Evolutionary conservation across 1,284 basidiomycete genomes (phyloP).

Genomic region (Anthracocystis panici-leucophaei): DNA sequence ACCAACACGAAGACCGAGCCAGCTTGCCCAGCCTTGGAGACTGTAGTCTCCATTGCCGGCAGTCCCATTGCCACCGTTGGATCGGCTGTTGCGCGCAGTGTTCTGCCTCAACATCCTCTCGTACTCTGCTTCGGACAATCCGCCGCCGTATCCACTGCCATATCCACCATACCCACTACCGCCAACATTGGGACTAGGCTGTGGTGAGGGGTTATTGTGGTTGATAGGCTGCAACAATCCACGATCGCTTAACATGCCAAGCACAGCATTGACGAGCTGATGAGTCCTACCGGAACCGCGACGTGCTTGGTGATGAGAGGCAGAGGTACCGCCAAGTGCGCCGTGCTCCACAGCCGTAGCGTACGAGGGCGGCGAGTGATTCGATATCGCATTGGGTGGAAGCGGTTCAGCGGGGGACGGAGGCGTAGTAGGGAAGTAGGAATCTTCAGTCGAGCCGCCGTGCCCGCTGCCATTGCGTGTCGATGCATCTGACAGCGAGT

Average conservation of each 20-base stretch:
- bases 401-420: constrained; percentile 28
- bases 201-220: constrained; percentile 38
- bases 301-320: constrained; percentile 43
- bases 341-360: constrained; percentile 31
- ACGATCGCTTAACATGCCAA: constrained; percentile 58
- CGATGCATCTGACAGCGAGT: constrained; percentile 58
- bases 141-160: constrained; percentile 35
- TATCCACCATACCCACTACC: constrained; percentile 21
- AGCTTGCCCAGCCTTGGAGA: constrained; percentile 35
- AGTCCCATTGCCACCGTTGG: background rate
- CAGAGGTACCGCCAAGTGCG: constrained; percentile 36
- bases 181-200: constrained; percentile 22
- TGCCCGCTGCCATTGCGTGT: constrained; percentile 14
- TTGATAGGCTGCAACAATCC: constrained; percentile 53
- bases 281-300: constrained; percentile 53
- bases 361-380: constrained; percentile 33
- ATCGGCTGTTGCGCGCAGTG: constrained; percentile 35
- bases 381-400: constrained; percentile 8
- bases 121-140: constrained; percentile 46
- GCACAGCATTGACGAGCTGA: constrained; percentile 56
- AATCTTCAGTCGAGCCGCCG: constrained; percentile 22
- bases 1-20: constrained; percentile 28
- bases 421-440: constrained; percentile 48
- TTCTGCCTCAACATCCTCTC: constrained; percentile 45
- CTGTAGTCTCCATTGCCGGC: constrained; percentile 23